Conservation (phyloP, 179 eudicot genomes). For the Drosera spatulata region DNA sequence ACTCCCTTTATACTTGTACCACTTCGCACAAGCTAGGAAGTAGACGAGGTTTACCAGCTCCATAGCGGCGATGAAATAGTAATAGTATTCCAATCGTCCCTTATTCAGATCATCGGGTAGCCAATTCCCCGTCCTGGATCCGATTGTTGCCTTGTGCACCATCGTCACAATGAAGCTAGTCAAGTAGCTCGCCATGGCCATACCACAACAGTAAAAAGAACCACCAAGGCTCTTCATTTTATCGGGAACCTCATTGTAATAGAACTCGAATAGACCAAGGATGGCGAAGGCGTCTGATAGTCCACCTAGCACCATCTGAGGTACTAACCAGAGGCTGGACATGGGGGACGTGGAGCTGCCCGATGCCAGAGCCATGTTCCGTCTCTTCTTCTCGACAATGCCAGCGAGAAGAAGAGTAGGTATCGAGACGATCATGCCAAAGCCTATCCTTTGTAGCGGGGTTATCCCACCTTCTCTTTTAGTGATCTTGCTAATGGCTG, state of each 20-base stretch:
- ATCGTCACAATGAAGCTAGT: constrained; percentile 32
- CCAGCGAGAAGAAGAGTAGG: constrained; percentile 25
- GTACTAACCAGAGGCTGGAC: constrained; percentile 45
- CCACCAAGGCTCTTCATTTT: constrained; percentile 59
- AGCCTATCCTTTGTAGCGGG: constrained; percentile 55
- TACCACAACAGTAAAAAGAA: constrained; percentile 33
- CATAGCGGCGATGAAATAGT: constrained; percentile 35
- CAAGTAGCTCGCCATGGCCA: constrained; percentile 37
- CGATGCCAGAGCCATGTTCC: constrained; percentile 18
- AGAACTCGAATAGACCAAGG: constrained; percentile 39
- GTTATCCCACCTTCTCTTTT: constrained; percentile 45
- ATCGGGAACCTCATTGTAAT: constrained; percentile 61
- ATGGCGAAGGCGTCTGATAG: constrained; percentile 36
- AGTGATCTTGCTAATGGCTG: constrained; percentile 23
- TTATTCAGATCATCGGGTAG: constrained; percentile 45
- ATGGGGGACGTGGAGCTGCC: constrained; percentile 35
- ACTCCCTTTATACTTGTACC: constrained; percentile 49
- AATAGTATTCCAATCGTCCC: constrained; percentile 14
- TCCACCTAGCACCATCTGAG: constrained; percentile 42
- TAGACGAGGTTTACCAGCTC: constrained; percentile 26
- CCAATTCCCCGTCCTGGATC: constrained; percentile 26
- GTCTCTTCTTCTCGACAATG: constrained; percentile 26
- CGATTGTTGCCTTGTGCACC: constrained; percentile 29
- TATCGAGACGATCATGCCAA: constrained; percentile 31
- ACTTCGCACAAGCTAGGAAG: constrained; percentile 28